Conservation (phyloP, 176 grass and related monocot genomes). For the Rhipidocladum racemiflorum region DNA sequence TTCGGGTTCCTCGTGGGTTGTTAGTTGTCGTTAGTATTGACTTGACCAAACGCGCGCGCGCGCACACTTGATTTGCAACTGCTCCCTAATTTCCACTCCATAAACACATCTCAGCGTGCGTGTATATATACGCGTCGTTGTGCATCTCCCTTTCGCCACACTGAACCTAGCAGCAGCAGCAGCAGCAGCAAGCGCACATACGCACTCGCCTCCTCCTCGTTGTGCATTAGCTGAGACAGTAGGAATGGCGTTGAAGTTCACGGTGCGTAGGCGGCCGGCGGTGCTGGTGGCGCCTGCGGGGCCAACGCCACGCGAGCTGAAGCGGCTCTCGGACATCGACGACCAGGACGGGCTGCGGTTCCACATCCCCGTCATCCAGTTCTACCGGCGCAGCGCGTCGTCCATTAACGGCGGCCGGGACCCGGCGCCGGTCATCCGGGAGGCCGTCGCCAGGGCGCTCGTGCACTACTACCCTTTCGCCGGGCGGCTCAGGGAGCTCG, state of each 20-base stretch:
- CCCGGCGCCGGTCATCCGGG: conserved; percentile 59
- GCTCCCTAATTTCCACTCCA: conserved; percentile 22
- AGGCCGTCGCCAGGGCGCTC: conserved; percentile 62
- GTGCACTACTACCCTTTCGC: conserved; percentile 86
- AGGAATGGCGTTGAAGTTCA: conserved; percentile 38
- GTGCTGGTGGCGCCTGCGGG: conserved; percentile 60
- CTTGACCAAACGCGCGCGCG: neutral
- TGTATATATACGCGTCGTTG: conserved; percentile 9
- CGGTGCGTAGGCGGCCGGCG: conserved; percentile 39
- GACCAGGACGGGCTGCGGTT: conserved; percentile 85
- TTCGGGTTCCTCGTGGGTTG: too few relatives aligned
- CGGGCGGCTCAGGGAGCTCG: conserved; percentile 57
- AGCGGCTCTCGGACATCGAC: conserved; percentile 83
- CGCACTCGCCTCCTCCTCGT: neutral
- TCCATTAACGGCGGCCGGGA: conserved; percentile 7
- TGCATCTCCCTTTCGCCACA: neutral
- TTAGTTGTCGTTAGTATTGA: neutral
- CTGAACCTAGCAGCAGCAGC: neutral
- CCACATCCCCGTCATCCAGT: conserved; percentile 81
- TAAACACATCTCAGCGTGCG: neutral
- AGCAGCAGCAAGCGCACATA: neutral
- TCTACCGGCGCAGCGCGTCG: conserved; percentile 48
- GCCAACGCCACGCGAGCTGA: conserved; percentile 58
- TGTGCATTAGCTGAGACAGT: neutral
- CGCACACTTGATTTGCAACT: conserved; percentile 11